These are phyloP conservation scores for Clarireedia hainanense DNA, from an alignment of 2,329 filamentous ascomycete species.

Conservation along the genomic window DNA sequence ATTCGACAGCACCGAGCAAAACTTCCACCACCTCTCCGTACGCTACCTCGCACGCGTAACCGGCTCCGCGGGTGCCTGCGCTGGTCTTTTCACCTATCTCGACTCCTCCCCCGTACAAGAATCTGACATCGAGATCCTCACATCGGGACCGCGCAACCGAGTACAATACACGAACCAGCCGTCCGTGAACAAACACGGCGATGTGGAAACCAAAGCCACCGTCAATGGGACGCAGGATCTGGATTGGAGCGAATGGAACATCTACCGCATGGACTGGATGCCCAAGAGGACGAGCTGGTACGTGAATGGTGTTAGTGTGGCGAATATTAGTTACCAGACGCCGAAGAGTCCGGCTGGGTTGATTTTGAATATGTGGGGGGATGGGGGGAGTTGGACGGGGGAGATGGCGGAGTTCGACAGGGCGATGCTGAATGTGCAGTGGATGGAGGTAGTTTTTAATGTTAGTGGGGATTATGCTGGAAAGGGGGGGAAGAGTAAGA, in stretches of 20 bases:
- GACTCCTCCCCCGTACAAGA: conserved; percentile 20
- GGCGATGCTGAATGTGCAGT: conserved; percentile 27
- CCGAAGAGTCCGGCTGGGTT: conserved; percentile 21
- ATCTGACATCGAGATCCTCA: conserved; percentile 29
- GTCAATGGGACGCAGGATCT: conserved; percentile 16
- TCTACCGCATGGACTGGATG: conserved; percentile 28
- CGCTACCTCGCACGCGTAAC: conserved; percentile 24
- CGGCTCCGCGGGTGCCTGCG: conserved; percentile 25
- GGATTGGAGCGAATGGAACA: conserved; percentile 26
- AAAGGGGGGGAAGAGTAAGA: conserved; percentile 8
- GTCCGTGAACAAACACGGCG: conserved; percentile 16
- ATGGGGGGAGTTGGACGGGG: conserved; percentile 27
- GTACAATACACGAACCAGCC: conserved; percentile 30
- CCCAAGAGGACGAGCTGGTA: conserved; percentile 25
- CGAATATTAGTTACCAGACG: conserved; percentile 23
- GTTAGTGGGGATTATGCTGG: conserved; percentile 19
- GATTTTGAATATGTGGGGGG: conserved; percentile 29
- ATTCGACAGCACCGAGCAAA: conserved; percentile 21
- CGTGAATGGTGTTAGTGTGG: conserved; percentile 23
- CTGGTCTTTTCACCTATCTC: conserved; percentile 28
- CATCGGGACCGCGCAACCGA: conserved; percentile 17
- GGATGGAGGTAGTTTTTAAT: conserved; percentile 28
- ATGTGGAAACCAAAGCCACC: conserved; percentile 17
- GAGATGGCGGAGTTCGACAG: conserved; percentile 23
- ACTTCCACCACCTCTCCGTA: conserved; percentile 24